phyloP scores from a whole-genome alignment of 1,284 basidiomycete species.

The Bjerkandera adusta region DNA sequence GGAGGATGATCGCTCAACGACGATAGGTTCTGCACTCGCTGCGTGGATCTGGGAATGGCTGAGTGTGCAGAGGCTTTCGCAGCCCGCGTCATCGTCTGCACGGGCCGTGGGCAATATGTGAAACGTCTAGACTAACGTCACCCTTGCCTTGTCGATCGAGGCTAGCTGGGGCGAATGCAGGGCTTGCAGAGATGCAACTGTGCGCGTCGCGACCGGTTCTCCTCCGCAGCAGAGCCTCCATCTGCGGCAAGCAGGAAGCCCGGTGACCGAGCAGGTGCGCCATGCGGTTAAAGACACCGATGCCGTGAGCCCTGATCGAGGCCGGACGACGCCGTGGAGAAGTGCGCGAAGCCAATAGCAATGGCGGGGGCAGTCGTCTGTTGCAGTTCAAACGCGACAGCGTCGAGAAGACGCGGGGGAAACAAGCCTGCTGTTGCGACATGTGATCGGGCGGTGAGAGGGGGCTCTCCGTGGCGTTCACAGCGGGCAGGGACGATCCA shows the following conservation, averaged over 20 bases:
- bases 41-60: constrained; percentile 10
- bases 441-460: constrained; percentile 15
- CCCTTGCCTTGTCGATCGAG: neutral
- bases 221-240: constrained; percentile 9
- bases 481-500: too few species aligned
- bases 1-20: constrained; percentile 13
- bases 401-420: constrained; percentile 6
- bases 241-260: constrained; percentile 16
- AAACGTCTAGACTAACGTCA: neutral
- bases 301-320: constrained; percentile 9
- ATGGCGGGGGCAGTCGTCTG: constrained; percentile 3
- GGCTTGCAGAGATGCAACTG: neutral
- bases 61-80: neutral
- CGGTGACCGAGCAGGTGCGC: constrained; percentile 13
- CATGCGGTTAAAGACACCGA: constrained; percentile 13
- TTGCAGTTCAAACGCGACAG: neutral
- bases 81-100: neutral
- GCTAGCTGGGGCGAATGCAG: neutral
- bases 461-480: constrained; percentile 3
- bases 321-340: constrained; percentile 4
- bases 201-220: neutral
- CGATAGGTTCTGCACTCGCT: constrained; percentile 1
- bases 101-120: too few species aligned
- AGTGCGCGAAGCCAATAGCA: too few species aligned
- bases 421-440: constrained; percentile 9